These are phyloP conservation scores for Alternaria conjuncta DNA, from an alignment of 2,329 filamentous ascomycete species.

Conservation along the genomic window DNA sequence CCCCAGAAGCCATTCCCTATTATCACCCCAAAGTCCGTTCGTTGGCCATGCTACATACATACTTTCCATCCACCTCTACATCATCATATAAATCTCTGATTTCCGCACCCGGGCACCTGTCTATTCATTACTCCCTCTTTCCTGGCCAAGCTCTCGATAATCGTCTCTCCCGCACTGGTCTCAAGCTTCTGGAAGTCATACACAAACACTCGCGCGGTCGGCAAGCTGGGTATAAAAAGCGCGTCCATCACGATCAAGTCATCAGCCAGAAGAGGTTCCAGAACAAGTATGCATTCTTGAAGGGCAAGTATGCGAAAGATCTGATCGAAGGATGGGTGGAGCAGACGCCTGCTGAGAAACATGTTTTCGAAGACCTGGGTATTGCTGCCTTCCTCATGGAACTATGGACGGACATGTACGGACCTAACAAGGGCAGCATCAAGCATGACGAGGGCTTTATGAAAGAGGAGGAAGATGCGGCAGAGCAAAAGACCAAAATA, in stretches of 20 bases:
- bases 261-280: slow-evolving; percentile 80
- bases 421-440: not conserved
- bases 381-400: slow-evolving; percentile 94
- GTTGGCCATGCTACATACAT: slow-evolving; percentile 78
- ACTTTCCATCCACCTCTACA: slow-evolving; percentile 38
- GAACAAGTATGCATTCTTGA: slow-evolving; percentile 80
- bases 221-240: slow-evolving; percentile 74
- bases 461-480: not conserved
- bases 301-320: slow-evolving; percentile 74
- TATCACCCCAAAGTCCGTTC: slow-evolving; percentile 82
- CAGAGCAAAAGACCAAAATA: slow-evolving; percentile 12
- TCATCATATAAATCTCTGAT: slow-evolving; percentile 23
- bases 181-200: slow-evolving; percentile 70
- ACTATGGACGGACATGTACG: slow-evolving; percentile 87
- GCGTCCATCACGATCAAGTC: slow-evolving; percentile 82
- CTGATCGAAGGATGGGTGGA: slow-evolving; percentile 84
- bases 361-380: slow-evolving; percentile 91
- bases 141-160: slow-evolving; percentile 45
- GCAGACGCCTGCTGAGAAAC: slow-evolving; percentile 84
- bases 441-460: slow-evolving; percentile 4
- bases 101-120: slow-evolving; percentile 50
- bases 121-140: slow-evolving; percentile 61
- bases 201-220: slow-evolving; percentile 76
- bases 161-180: slow-evolving; percentile 70
- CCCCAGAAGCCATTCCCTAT: slow-evolving; percentile 73